These are phyloP conservation scores for Leonotis leonurus DNA, from an alignment of 257 asterid genomes.

Conservation along the genomic window DNA sequence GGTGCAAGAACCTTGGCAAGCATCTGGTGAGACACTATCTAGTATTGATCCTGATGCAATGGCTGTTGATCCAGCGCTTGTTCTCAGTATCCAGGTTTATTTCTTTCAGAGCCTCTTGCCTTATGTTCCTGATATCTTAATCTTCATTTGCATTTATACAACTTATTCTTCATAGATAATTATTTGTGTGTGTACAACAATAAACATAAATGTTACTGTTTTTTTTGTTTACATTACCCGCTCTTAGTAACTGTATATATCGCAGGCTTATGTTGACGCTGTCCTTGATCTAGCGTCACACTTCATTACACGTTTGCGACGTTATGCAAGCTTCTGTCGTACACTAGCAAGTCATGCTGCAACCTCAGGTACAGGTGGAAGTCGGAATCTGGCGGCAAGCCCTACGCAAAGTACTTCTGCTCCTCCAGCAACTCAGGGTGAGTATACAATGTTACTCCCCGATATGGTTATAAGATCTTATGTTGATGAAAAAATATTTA, in stretches of 20 bases:
- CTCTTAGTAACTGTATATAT: conserved; percentile 21
- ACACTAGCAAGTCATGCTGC: conserved; percentile 97
- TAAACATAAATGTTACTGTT: background rate
- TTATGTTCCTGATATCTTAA: background rate
- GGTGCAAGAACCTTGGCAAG: conserved; percentile 96
- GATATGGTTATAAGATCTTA: conserved; percentile 5
- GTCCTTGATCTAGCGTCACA: conserved; percentile 98
- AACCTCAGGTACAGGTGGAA: conserved; percentile 91
- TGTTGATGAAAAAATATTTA: background rate
- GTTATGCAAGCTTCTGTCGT: conserved; percentile 99
- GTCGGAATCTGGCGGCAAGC: conserved; percentile 79
- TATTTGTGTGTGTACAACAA: background rate
- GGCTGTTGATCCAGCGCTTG: conserved; percentile 91
- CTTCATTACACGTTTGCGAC: conserved; percentile 93
- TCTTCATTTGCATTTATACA: background rate
- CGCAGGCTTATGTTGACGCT: conserved; percentile 96
- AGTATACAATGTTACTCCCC: conserved; percentile 16
- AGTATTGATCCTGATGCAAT: conserved; percentile 78
- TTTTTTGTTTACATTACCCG: background rate
- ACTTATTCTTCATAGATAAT: background rate
- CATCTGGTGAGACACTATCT: conserved; percentile 71
- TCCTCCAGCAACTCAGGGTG: conserved; percentile 73
- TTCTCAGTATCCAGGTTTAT: conserved; percentile 78
- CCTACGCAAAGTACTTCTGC: conserved; percentile 76
- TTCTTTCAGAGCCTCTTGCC: conserved; percentile 6